Evolutionary conservation across 176 grass and related monocot species (phyloP).

Genomic region (Dendrocalamus sinicus): DNA sequence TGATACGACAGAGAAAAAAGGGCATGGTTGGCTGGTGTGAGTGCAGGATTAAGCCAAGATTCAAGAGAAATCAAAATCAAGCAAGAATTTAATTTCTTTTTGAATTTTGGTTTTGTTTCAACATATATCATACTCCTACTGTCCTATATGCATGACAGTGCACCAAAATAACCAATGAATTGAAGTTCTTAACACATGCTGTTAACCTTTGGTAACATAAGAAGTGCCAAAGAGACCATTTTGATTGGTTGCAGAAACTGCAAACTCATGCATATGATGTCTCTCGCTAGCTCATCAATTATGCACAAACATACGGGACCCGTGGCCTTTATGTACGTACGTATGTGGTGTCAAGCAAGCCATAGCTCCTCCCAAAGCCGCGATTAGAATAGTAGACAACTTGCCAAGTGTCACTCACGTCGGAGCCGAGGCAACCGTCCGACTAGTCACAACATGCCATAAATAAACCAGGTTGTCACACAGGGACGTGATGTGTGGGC

Average conservation of each 20-base stretch:
- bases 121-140: neutral
- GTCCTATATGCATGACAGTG: neutral
- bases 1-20: too few species aligned
- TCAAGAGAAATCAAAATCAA: too few species aligned
- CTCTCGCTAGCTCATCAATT: neutral
- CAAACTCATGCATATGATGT: neutral
- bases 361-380: neutral
- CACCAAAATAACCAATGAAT: neutral
- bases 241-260: neutral
- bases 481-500: neutral
- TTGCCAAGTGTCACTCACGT: neutral
- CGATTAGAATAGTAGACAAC: neutral
- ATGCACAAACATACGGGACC: neutral
- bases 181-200: neutral
- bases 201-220: neutral
- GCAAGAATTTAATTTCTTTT: too few species aligned
- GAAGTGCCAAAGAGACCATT: neutral
- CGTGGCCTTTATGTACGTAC: neutral
- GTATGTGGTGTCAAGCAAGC: neutral
- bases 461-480: constrained; percentile 22
- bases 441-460: neutral
- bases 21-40: too few species aligned
- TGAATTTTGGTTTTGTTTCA: too few species aligned
- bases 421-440: neutral
- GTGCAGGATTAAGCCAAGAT: too few species aligned